These are phyloP conservation scores for Coemansia sp. DNA, from an alignment of 192 early-diverging fungal species.

Conservation along the genomic window DNA sequence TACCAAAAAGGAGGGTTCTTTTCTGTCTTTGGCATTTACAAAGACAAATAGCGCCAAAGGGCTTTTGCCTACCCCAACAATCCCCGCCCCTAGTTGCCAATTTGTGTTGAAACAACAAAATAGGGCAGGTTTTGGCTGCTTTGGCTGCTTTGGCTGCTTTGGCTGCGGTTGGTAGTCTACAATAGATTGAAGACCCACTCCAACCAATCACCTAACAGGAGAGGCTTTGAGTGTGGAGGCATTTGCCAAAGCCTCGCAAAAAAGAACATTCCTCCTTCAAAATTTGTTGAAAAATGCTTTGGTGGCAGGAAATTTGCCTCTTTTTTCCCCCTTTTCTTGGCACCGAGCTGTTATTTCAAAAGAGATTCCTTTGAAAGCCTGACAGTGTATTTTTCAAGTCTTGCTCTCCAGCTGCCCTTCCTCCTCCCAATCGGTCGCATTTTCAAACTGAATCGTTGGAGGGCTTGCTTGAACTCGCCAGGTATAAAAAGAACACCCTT, in stretches of 20 bases:
- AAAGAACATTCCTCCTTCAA: no score
- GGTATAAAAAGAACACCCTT: neutral
- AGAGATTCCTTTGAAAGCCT: neutral
- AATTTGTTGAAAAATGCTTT: no score
- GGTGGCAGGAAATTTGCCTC: no score
- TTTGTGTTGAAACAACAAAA: neutral
- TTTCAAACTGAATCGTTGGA: neutral
- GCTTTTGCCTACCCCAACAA: no score
- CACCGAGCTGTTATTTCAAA: no score
- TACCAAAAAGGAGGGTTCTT: neutral
- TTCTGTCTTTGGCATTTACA: no score
- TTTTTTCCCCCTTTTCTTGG: no score
- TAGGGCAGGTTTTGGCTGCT: neutral
- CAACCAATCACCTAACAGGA: no score
- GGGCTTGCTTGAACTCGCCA: neutral
- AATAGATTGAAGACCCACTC: no score
- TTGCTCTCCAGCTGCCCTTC: neutral
- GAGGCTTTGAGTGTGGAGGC: no score
- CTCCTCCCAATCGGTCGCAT: neutral
- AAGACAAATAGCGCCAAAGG: no score
- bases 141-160: neutral
- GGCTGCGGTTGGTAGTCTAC: neutral
- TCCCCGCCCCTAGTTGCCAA: neutral
- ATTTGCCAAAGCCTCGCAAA: no score
- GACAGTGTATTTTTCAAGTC: neutral